Conservation (phyloP, 1,284 basidiomycete species). For the Moniliella sp. region DNA sequence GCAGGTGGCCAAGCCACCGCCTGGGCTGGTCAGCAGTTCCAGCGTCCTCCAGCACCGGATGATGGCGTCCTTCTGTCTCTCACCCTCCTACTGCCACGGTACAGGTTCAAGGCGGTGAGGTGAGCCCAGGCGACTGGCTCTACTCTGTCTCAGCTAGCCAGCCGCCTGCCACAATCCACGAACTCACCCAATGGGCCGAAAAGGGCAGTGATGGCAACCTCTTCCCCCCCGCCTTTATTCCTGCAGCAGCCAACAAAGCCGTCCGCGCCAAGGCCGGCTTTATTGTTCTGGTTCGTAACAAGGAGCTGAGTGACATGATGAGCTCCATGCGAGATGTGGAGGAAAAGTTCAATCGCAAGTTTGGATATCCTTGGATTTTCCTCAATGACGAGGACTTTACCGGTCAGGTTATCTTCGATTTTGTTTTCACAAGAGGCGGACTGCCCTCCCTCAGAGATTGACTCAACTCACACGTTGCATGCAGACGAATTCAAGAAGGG, state of each 20-base stretch:
- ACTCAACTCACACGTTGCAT: too few relatives aligned
- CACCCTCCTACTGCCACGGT: too few relatives aligned
- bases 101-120: not conserved
- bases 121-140: not conserved
- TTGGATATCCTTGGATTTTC: constrained; percentile 35
- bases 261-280: constrained; percentile 32
- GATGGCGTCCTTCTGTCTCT: too few relatives aligned
- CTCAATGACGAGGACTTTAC: constrained; percentile 26
- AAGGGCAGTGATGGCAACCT: constrained; percentile 3
- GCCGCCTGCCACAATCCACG: not conserved
- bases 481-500: constrained; percentile 35
- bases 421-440: too few relatives aligned
- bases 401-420: not conserved
- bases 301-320: constrained; percentile 23
- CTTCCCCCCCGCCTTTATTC: constrained; percentile 2
- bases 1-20: too few relatives aligned
- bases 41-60: too few relatives aligned
- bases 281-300: constrained; percentile 29
- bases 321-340: constrained; percentile 14
- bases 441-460: too few relatives aligned
- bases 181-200: not conserved
- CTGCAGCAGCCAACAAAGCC: constrained; percentile 4
- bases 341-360: constrained; percentile 28
- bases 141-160: not conserved
- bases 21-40: too few relatives aligned